Percentiles rank a stretch among this genome's conserved stretches.
phyloP scores from a whole-genome alignment of 2,329 filamentous ascomycete species.

The Colletotrichum chrysophilum region DNA sequence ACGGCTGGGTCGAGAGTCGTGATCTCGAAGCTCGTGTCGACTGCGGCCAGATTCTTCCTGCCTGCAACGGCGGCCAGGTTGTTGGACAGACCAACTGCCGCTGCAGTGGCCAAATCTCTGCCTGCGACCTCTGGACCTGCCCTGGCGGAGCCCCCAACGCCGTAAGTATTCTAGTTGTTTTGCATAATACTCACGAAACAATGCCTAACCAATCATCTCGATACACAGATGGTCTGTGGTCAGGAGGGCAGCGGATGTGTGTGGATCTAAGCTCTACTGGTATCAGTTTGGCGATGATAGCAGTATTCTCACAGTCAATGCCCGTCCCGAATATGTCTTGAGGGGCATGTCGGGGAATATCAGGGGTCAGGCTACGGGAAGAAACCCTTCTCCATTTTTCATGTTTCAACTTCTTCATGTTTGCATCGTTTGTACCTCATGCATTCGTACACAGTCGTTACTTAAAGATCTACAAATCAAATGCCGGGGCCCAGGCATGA shows the following conservation, averaged over 20 bases:
- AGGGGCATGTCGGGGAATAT: accelerated
- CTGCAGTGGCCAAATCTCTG: conserved; percentile 25
- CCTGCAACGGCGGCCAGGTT: conserved; percentile 25
- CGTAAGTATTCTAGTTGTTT: conserved; percentile 2
- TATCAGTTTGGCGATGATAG: background rate
- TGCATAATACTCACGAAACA: background rate
- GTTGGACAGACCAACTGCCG: conserved; percentile 27
- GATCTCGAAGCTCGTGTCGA: background rate
- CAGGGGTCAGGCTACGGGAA: background rate
- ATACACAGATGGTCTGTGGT: background rate
- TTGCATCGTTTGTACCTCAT: background rate
- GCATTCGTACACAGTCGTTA: background rate
- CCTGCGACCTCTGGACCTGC: conserved; percentile 25
- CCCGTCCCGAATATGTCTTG: background rate
- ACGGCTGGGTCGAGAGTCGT: background rate
- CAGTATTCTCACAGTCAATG: background rate
- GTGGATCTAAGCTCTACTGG: background rate
- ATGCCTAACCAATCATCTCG: background rate
- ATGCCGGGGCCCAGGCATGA: background rate
- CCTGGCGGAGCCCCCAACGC: conserved; percentile 19
- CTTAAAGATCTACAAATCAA: background rate
- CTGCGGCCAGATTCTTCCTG: conserved; percentile 22
- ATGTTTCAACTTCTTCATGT: background rate
- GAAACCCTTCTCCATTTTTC: background rate
- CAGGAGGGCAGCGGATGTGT: background rate